Conservation (phyloP, 2,329 filamentous ascomycete species). For the Cercospora janseana region DNA sequence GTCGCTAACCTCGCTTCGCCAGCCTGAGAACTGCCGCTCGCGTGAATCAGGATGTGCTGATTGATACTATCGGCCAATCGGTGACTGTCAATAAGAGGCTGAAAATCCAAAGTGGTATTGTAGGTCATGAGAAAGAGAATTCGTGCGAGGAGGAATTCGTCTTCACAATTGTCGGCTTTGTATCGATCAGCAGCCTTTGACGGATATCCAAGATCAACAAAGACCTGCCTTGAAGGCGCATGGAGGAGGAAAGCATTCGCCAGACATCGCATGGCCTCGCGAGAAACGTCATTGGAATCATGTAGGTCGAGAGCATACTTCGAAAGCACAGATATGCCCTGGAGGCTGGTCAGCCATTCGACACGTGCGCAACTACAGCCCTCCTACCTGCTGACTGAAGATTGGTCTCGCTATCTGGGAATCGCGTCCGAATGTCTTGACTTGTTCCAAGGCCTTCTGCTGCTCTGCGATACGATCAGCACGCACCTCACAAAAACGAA, state of each 20-base stretch:
- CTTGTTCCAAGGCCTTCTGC: constrained; percentile 56
- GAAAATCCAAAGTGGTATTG: constrained; percentile 66
- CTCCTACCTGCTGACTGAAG: constrained; percentile 70
- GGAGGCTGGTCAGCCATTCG: not conserved
- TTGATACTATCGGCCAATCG: constrained; percentile 65
- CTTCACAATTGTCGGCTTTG: constrained; percentile 69
- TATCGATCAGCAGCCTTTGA: constrained; percentile 68
- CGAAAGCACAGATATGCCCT: constrained; percentile 63
- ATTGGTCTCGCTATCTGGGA: constrained; percentile 73
- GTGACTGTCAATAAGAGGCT: constrained; percentile 63
- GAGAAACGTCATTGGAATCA: constrained; percentile 58
- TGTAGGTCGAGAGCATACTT: constrained; percentile 69
- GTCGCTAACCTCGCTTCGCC: constrained; percentile 22
- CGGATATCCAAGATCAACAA: constrained; percentile 68
- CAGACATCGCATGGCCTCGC: constrained; percentile 75
- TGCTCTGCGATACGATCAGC: constrained; percentile 53
- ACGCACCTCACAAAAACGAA: constrained; percentile 31
- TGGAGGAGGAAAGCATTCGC: constrained; percentile 79
- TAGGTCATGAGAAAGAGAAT: constrained; percentile 80
- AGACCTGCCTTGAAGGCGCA: constrained; percentile 65
- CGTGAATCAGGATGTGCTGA: constrained; percentile 67
- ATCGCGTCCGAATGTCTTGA: constrained; percentile 77
- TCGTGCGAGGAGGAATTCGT: constrained; percentile 81
- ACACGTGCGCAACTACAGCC: not conserved
- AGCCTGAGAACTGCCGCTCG: constrained; percentile 46